A percentile compares a stretch with the other conserved stretches of the same genome.
Evolutionary conservation across 2,329 filamentous ascomycete species (phyloP).

Genomic region (Tolypocladium guangdongense): DNA sequence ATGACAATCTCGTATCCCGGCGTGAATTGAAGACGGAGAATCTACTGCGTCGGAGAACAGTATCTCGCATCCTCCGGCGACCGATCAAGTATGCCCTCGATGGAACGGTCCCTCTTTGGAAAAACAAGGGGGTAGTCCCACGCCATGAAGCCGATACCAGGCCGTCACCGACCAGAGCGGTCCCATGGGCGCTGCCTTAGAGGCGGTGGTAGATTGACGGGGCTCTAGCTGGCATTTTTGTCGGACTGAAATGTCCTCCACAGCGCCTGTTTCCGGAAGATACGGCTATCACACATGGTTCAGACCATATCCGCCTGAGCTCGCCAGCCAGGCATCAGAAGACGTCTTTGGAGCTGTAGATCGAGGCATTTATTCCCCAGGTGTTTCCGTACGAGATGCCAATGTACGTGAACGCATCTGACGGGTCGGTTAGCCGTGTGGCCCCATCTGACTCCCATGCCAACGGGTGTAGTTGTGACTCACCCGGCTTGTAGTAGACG

Average conservation of each 20-base stretch:
- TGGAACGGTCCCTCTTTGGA: no score
- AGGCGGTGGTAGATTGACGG: no score
- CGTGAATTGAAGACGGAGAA: no score
- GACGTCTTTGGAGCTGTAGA: slow-evolving; percentile 38
- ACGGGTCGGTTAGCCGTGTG: not conserved
- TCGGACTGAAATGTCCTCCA: not conserved
- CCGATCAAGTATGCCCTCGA: no score
- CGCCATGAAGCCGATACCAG: no score
- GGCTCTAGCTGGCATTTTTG: no score
- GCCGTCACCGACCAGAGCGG: no score
- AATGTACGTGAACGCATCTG: slow-evolving; percentile 59
- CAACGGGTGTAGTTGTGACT: slow-evolving; percentile 15
- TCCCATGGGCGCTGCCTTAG: no score
- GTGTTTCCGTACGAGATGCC: slow-evolving; percentile 49
- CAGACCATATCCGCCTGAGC: not conserved
- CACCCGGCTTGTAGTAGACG: slow-evolving; percentile 72
- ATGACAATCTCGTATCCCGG: no score
- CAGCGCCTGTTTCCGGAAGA: not conserved
- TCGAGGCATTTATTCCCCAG: slow-evolving; percentile 50
- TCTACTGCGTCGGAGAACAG: no score
- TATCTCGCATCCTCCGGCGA: no score
- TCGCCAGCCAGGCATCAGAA: slow-evolving; percentile 10
- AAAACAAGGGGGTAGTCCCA: no score
- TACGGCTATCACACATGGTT: not conserved
- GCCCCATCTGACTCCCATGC: not conserved